Base-by-base conservation (phyloP, 2,329 filamentous ascomycete species). In the Aaosphaeria pasadenensis region DNA sequence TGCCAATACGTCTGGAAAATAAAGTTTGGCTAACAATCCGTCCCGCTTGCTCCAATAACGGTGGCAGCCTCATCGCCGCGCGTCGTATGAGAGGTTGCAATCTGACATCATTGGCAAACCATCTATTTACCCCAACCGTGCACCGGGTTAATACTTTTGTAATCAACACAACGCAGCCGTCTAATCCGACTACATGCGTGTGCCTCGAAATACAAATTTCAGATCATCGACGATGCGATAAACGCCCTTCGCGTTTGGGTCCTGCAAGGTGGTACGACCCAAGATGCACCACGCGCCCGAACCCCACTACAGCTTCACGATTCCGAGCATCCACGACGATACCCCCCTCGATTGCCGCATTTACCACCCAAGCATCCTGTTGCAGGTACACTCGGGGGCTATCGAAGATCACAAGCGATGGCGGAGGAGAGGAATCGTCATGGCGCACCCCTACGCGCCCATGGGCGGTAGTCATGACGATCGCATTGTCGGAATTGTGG, bases 361-460 rank as follows among this genome's bases (percentile, higher is more conserved):
- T 50, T 95, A 94, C 69, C 86, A 94, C 58, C 58, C 71, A 35
- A 53, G 51, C 39, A 51, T 38, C 31, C 53, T 62, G 50, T 56
- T 62, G 46, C 62, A 49, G 41, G 47, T 50, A 32, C 5, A 5
- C 30, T 31, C 43, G 5, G 30, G 33, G 7, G 32, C 13, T 11
- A 9, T 3, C 9, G 41, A 24, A 30, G 30, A 44, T 31, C 6
- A 43, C 9, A 30, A 32, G 31, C 53, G 38, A 52, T 74, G 68
- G 70, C 62, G 50, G 42, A 74, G 67, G 49, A 76, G 70, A 51
- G 82, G 77, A 4, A 84, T 84, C 0, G 76, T 96, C 4, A 74
- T 97, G 36, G 91, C 91, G 9, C 94, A 97, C 69, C 92, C 94
- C 0, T 97, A 97, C 65, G 90, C 89, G 32, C 86, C 89, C 0